Percentiles rank a stretch among this genome's conserved stretches.
These are phyloP conservation scores for Ceratocystis ficicola DNA, from an alignment of 2,329 filamentous ascomycete genomes.

Conservation along the genomic window DNA sequence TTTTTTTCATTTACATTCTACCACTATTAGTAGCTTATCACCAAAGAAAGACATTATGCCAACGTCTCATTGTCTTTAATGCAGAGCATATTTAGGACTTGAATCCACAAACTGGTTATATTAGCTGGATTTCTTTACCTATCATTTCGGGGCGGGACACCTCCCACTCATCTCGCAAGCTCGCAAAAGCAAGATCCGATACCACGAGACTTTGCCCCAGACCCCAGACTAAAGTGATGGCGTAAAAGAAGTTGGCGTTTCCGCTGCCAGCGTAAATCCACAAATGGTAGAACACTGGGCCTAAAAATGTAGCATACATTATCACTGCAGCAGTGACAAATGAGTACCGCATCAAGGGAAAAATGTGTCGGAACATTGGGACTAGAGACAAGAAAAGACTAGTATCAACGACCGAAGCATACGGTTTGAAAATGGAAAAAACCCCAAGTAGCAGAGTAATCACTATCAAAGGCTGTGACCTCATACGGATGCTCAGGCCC, in stretches of 20 bases:
- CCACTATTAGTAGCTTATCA: background rate
- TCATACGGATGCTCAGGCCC: slow-evolving; percentile 69
- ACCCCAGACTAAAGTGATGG: slow-evolving; percentile 97
- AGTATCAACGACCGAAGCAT: slow-evolving; percentile 83
- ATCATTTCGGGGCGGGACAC: slow-evolving; percentile 79
- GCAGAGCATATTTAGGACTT: background rate
- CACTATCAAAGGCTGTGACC: slow-evolving; percentile 75
- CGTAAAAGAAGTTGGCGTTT: slow-evolving; percentile 99
- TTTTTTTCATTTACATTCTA: background rate
- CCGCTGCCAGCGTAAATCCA: slow-evolving; percentile 98
- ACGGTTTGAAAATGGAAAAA: slow-evolving; percentile 92
- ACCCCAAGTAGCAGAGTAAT: slow-evolving; percentile 75
- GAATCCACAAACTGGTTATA: slow-evolving; percentile 37
- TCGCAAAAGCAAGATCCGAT: slow-evolving; percentile 77
- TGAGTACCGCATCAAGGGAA: slow-evolving; percentile 84
- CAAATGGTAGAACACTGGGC: slow-evolving; percentile 88
- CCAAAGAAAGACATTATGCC: background rate
- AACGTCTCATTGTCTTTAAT: background rate
- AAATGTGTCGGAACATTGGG: slow-evolving; percentile 79
- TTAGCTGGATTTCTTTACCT: slow-evolving; percentile 76
- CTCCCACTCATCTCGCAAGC: slow-evolving; percentile 87
- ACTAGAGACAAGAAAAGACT: slow-evolving; percentile 74
- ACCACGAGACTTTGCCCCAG: slow-evolving; percentile 76
- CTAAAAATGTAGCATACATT: slow-evolving; percentile 76
- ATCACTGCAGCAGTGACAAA: slow-evolving; percentile 76